Evolutionary conservation across 163 green algal species (phyloP).

Genomic region (Scenedesmus sp.): DNA sequence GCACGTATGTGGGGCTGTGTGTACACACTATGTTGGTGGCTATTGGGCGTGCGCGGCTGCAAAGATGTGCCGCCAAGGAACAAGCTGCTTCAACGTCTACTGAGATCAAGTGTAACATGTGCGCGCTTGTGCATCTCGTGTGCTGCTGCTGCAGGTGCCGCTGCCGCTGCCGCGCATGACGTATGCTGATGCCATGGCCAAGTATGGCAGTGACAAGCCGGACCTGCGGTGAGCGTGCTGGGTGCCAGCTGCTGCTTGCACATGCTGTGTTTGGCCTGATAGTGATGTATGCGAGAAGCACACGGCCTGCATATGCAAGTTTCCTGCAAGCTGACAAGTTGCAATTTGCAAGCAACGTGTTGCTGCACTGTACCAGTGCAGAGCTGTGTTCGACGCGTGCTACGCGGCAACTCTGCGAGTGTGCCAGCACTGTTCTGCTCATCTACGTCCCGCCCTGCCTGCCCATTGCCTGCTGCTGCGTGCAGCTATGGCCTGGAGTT

Average conservation of each 20-base stretch:
- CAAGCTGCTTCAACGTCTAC: neutral
- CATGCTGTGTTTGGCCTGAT: neutral
- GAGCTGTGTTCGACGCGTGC: neutral
- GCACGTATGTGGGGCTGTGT: too few relatives aligned
- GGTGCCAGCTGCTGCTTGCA: constrained; percentile 78
- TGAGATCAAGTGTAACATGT: neutral
- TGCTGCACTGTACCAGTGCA: too few relatives aligned
- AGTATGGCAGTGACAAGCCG: constrained; percentile 93
- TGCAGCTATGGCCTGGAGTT: constrained; percentile 82
- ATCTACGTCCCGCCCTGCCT: neutral
- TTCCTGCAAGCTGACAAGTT: too few relatives aligned
- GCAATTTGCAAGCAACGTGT: too few relatives aligned
- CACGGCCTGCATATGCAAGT: too few relatives aligned
- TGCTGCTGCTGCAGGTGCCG: constrained; percentile 27
- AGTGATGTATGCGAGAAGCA: too few relatives aligned
- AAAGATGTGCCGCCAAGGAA: neutral
- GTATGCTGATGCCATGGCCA: constrained; percentile 92
- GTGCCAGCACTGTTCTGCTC: neutral
- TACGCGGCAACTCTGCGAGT: neutral
- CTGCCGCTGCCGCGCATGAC: constrained; percentile 87
- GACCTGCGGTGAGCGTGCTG: constrained; percentile 84
- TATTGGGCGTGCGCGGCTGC: neutral
- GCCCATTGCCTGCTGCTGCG: neutral
- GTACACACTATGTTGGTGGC: too few relatives aligned
- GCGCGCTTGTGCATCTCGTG: neutral